Conservation (phyloP, 2,329 filamentous ascomycete species). For the Diaporthe amygdali region DNA sequence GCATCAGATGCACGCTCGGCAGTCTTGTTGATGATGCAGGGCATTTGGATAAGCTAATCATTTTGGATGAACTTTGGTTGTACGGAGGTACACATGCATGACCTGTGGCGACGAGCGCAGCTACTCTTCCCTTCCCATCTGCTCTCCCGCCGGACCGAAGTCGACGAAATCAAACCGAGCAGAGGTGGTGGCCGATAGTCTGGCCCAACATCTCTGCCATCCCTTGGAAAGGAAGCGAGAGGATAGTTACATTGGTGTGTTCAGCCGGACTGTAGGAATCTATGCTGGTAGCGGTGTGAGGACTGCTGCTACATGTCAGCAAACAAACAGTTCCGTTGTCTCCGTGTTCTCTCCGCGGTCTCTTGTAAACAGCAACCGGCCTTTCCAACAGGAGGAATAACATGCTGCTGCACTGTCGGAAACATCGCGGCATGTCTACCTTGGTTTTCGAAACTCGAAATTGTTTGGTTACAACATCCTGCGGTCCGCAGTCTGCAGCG, state of each 20-base stretch:
- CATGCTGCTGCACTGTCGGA: neutral
- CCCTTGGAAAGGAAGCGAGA: neutral
- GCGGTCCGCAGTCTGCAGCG: neutral
- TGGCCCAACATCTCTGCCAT: neutral
- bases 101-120: neutral
- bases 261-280: conserved; percentile 6
- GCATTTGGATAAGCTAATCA: conserved; percentile 13
- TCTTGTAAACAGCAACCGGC: neutral
- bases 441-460: neutral
- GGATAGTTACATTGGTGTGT: neutral
- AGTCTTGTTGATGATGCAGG: conserved; percentile 14
- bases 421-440: neutral
- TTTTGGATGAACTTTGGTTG: neutral
- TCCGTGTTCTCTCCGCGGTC: neutral
- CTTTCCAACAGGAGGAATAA: neutral
- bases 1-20: conserved; percentile 7
- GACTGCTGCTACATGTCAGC: conserved; percentile 9
- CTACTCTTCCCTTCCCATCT: neutral
- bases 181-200: neutral
- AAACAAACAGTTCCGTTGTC: neutral
- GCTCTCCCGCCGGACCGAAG: neutral
- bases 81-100: neutral
- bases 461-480: neutral
- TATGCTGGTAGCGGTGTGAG: conserved; percentile 9
- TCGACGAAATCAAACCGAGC: neutral